Evolutionary conservation across 2,329 filamentous ascomycete genomes (phyloP), one percentile per base, ranked within the genome.

Genomic region (Diaporthe citri): DNA sequence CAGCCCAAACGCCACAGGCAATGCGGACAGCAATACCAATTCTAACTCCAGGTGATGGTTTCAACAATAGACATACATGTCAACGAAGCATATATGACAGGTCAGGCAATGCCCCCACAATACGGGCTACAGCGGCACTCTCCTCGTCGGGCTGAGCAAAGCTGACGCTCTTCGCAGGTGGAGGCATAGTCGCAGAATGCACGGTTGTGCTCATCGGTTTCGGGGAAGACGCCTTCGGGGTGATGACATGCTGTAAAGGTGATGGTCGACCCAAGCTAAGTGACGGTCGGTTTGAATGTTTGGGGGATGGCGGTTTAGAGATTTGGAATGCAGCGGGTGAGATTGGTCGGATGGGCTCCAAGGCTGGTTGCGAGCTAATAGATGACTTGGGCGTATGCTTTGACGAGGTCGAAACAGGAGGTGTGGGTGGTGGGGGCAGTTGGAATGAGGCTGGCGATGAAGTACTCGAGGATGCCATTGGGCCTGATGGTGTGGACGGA

Each of bases 81-180:
- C 78, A 83, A 60, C 78, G 77, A 13, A 81, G 72, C 82, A 84
- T 84, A 71, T 84, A 84, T 2, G 82, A 81, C 25, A 84, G 76
- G 70, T 84, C 79, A 1, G 83, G 82, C 2, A 84, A 77, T 13
- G 76, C 76, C 3, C 64, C 66, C 4, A 83, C 56, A 25, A 84
- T 80, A 1, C 51, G 74, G 8, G 75, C 71, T 2, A 78, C 79
- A 7, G 75, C 17, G 4, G 39, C 52, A 10, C 79, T 76, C 34
- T 78, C 76, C 4, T 73, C 72, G 34, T 73, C 60, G 9, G 73
- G 46, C 25, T 52, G 43, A 52, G 70, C 73, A 41, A 75, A 71
- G 62, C 56, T 75, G 64, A 71, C 60, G 9, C 25, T 71, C 28
- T 70, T 62, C 34, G 57, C 12, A 12, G 70, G 46, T 31, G 20